Conservation (phyloP, 352 stramenopile species). For the Globisporangium alternatum region DNA sequence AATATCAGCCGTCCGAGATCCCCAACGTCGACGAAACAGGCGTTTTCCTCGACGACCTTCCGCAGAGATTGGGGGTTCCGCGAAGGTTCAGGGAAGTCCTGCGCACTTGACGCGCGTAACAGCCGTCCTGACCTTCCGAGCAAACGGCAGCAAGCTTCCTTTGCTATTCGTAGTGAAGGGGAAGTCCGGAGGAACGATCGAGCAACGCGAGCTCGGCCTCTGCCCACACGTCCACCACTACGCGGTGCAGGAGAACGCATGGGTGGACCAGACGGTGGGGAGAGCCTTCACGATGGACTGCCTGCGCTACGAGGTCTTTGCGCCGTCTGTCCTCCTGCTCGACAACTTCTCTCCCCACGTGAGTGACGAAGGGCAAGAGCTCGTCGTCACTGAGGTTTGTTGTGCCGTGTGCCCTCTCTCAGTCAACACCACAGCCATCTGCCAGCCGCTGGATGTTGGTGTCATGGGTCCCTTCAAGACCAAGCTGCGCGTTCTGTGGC, state of each 20-base stretch:
- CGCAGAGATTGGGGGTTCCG: conserved; percentile 8
- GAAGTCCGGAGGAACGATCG: conserved; percentile 13
- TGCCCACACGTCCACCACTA: conserved; percentile 19
- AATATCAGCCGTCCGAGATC: neutral
- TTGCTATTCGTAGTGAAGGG: conserved; percentile 23
- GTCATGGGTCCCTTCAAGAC: too few relatives aligned
- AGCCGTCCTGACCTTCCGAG: conserved; percentile 15
- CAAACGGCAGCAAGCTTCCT: conserved; percentile 20
- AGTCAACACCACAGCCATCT: too few relatives aligned
- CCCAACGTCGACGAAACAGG: conserved; percentile 19
- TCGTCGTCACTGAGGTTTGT: too few relatives aligned
- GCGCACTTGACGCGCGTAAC: conserved; percentile 23
- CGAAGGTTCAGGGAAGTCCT: conserved; percentile 6
- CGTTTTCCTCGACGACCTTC: conserved; percentile 20
- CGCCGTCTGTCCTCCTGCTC: conserved; percentile 14
- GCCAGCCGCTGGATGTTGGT: too few relatives aligned
- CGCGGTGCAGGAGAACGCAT: conserved; percentile 23
- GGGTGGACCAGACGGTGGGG: conserved; percentile 20
- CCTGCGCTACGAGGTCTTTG: conserved; percentile 7
- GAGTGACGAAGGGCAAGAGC: too few relatives aligned
- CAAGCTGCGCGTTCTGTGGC: too few relatives aligned
- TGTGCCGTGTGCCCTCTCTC: too few relatives aligned
- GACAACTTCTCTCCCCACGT: conserved; percentile 18
- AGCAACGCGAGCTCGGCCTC: conserved; percentile 11
- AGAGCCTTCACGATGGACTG: conserved; percentile 5